Evolutionary conservation across 2,329 filamentous ascomycete genomes (phyloP).

Genomic region (Trichoderma sp.): DNA sequence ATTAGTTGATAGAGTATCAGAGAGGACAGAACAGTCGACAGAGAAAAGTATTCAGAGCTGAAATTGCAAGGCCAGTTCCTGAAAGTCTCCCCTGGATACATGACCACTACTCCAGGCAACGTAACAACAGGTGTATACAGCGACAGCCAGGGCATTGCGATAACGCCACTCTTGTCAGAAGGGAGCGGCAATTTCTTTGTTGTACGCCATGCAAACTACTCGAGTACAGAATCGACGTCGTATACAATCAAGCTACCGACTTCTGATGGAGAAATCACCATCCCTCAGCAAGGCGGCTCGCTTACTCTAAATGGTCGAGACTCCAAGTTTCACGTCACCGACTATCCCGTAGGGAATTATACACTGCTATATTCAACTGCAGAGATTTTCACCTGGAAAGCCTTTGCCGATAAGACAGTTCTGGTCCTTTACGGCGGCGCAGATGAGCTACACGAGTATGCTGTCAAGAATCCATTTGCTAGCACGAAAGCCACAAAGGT

Average conservation of each 20-base stretch:
- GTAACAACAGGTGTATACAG: conserved; percentile 51
- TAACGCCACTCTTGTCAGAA: conserved; percentile 60
- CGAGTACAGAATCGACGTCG: conserved; percentile 51
- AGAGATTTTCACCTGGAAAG: conserved; percentile 69
- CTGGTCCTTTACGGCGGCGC: conserved; percentile 63
- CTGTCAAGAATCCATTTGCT: conserved; percentile 33
- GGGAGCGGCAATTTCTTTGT: conserved; percentile 61
- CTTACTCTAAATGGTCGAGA: conserved; percentile 61
- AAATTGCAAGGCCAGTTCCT: conserved; percentile 76
- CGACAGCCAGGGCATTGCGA: conserved; percentile 49
- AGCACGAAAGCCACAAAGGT: conserved; percentile 24
- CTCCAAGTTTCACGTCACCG: conserved; percentile 64
- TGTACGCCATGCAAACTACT: conserved; percentile 63
- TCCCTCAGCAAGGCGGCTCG: conserved; percentile 57
- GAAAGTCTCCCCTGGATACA: conserved; percentile 67
- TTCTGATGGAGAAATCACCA: conserved; percentile 51
- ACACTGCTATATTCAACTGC: conserved; percentile 65
- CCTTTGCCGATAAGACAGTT: conserved; percentile 56
- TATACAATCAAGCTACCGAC: conserved; percentile 65
- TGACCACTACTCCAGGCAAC: conserved; percentile 56
- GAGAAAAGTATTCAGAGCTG: conserved; percentile 77
- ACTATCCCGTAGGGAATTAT: conserved; percentile 61
- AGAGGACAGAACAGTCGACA: conserved; percentile 64
- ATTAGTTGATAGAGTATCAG: conserved; percentile 46
- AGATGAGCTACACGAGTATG: conserved; percentile 62